Conservation (phyloP, 208 protist genomes). For the Acanthamoeba pearcei region DNA sequence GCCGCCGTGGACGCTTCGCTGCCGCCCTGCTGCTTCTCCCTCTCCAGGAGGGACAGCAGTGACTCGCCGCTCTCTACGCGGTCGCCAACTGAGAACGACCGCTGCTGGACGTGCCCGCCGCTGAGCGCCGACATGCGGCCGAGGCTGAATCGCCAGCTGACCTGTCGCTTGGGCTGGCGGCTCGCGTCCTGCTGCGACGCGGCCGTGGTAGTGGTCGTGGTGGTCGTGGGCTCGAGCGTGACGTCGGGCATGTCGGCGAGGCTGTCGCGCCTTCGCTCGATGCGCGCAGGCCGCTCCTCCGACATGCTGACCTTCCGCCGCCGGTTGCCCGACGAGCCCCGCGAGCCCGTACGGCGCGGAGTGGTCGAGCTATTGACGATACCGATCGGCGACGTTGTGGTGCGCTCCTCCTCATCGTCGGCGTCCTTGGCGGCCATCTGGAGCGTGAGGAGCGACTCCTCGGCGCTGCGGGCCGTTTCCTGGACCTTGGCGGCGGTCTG, state of each 20-base stretch:
- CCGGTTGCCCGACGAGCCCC: not conserved
- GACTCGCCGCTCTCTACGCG: not conserved
- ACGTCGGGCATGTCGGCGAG: conserved; percentile 21
- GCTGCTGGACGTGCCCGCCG: not conserved
- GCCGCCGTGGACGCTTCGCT: not conserved
- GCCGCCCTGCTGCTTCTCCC: not conserved
- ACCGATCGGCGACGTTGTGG: not conserved
- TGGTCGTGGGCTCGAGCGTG: not conserved
- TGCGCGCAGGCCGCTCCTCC: not conserved
- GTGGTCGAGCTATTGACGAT: not conserved
- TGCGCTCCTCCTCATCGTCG: not conserved
- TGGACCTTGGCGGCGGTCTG: not conserved
- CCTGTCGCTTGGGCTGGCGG: conserved; percentile 15
- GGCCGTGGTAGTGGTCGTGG: not conserved
- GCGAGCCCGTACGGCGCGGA: not conserved
- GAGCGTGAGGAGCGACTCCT: conserved; percentile 2
- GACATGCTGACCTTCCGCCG: not conserved
- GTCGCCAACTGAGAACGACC: not conserved
- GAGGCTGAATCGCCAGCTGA: conserved; percentile 16
- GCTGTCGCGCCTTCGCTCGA: conserved; percentile 39
- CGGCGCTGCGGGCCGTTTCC: not conserved
- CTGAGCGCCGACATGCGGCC: not conserved
- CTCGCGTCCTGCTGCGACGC: not conserved
- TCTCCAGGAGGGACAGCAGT: conserved; percentile 2
- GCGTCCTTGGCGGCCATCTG: not conserved